These are phyloP conservation scores for Rhypophila decipiens DNA, from an alignment of 495 filamentous ascomycete genomes.

Conservation along the genomic window DNA sequence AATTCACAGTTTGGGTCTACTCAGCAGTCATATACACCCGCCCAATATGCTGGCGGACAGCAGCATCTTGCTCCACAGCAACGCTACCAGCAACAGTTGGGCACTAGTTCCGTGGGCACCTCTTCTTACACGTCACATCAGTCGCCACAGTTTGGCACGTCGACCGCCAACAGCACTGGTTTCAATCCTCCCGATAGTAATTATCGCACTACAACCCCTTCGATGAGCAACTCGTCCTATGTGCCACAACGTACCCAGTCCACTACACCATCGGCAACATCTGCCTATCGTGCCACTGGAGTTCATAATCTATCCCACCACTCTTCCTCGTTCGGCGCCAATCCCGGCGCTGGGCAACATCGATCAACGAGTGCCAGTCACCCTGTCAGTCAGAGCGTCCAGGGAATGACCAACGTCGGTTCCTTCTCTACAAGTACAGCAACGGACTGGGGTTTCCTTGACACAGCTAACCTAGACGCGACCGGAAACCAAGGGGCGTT, in stretches of 20 bases:
- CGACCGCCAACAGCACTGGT: slow-evolving; percentile 29
- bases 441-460: slow-evolving; percentile 32
- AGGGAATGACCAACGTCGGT: slow-evolving; percentile 16
- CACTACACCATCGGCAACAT: slow-evolving; percentile 26
- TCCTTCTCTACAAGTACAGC: slow-evolving; percentile 14
- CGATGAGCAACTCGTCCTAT: slow-evolving; percentile 24
- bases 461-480: slow-evolving; percentile 31
- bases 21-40: slow-evolving; percentile 16
- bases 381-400: slow-evolving; percentile 16
- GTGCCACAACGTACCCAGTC: slow-evolving; percentile 32
- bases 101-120: slow-evolving; percentile 26
- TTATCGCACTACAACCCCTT: slow-evolving; percentile 29
- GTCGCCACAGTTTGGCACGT: slow-evolving; percentile 37
- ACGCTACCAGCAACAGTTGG: slow-evolving; percentile 38
- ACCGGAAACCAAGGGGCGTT: slow-evolving; percentile 19
- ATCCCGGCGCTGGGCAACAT: slow-evolving; percentile 11
- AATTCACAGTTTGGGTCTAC: slow-evolving; percentile 13
- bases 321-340: slow-evolving; percentile 27
- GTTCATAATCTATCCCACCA: slow-evolving; percentile 31
- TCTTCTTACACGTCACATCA: slow-evolving; percentile 34
- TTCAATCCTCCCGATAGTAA: slow-evolving; percentile 29
- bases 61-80: slow-evolving; percentile 25
- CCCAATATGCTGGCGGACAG: slow-evolving; percentile 25
- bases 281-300: slow-evolving; percentile 24
- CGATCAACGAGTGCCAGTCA: slow-evolving; percentile 17